Base-by-base conservation (phyloP, 148 eudicot species). In the Limonium bicolor region DNA sequence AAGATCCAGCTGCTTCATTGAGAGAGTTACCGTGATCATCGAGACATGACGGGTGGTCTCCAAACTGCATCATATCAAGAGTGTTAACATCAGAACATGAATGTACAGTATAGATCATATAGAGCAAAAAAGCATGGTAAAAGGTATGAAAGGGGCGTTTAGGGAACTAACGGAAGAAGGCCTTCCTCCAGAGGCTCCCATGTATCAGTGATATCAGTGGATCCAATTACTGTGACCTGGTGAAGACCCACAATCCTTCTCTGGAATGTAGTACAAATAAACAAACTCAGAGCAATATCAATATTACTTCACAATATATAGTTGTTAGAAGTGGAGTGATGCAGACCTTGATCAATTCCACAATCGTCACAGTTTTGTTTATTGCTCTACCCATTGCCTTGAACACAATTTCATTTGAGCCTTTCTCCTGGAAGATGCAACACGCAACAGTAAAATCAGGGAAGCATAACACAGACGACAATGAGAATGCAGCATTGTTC, bases 381-480 rank as follows among this genome's bases (percentile, higher is more conserved):
- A 88, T 88, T 21, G 97, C 97, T 62, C 97, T 83, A 22, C 97
- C 97, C 97, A 88, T 88, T 44, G 97, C 97, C 74, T 88, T 88
- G 59, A 88, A 80, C 47, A 80, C 84, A 54, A 88, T 77, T 55
- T 80, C 84, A 44, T 70, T 53, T 3, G 93, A 64, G 40, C 71
- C 83, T 62, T 90, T 84, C 48, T 90, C 95, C 97, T 90, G 53
- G 42, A 52, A 48, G 39, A 24, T 4, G 29, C 23, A 29, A 40
- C 26, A 39, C 24, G 28, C 39, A 53, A 20, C 26, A 27, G 47
- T 40, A 16, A 12, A 37, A 22, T 54, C 27, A 31, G 38, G 33
- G 38, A n/a, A 35, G n/a, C n/a, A n/a, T n/a, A n/a, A n/a, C n/a
- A n/a, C n/a, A n/a, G n/a, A n/a, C n/a, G n/a, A n/a, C n/a, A n/a